Percentiles rank a stretch among this genome's conserved stretches.
phyloP scores from a whole-genome alignment of 2,329 filamentous ascomycete genomes.

The Lachnellula willkommii region DNA sequence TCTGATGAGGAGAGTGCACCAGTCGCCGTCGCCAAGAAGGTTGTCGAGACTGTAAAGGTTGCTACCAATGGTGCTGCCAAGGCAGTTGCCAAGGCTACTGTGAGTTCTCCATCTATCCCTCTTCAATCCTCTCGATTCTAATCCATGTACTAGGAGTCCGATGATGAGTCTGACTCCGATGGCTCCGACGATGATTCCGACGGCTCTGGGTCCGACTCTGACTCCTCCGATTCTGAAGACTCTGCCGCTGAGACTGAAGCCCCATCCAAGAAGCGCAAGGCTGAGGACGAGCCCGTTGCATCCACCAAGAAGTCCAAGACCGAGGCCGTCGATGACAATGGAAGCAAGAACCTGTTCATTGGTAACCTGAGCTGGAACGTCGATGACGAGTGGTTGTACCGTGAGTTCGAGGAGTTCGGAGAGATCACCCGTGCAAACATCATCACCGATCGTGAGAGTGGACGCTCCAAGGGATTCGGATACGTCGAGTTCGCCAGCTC shows the following conservation, averaged over 20 bases:
- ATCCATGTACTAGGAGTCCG: conserved; percentile 1
- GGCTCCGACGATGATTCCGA: conserved; percentile 20
- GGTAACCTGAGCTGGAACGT: conserved; percentile 72
- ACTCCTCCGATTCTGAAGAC: conserved; percentile 21
- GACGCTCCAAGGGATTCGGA: conserved; percentile 67
- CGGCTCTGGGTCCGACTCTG: conserved; percentile 22
- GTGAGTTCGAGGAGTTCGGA: conserved; percentile 64
- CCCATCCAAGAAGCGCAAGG: conserved; percentile 56
- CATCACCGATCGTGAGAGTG: conserved; percentile 61
- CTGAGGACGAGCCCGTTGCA: conserved; percentile 40
- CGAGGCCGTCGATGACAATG: conserved; percentile 36
- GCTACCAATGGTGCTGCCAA: conserved; percentile 29
- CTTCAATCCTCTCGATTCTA: conserved; percentile 8
- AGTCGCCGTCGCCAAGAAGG: conserved; percentile 20
- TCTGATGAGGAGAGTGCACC: conserved; percentile 24
- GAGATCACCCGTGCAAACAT: conserved; percentile 59
- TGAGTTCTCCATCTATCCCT: conserved; percentile 17
- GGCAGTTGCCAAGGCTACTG: conserved; percentile 27
- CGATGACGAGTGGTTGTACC: conserved; percentile 65
- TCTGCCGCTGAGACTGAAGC: conserved; percentile 30
- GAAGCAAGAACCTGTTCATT: conserved; percentile 61
- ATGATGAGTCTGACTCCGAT: neutral
- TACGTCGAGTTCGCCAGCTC: conserved; percentile 65
- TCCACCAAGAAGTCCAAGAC: conserved; percentile 50
- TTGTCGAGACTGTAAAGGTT: conserved; percentile 23